Percentiles rank a stretch among this genome's conserved stretches.
Conservation (phyloP, 176 grass and related monocot species). For the Thalia dealbata region DNA sequence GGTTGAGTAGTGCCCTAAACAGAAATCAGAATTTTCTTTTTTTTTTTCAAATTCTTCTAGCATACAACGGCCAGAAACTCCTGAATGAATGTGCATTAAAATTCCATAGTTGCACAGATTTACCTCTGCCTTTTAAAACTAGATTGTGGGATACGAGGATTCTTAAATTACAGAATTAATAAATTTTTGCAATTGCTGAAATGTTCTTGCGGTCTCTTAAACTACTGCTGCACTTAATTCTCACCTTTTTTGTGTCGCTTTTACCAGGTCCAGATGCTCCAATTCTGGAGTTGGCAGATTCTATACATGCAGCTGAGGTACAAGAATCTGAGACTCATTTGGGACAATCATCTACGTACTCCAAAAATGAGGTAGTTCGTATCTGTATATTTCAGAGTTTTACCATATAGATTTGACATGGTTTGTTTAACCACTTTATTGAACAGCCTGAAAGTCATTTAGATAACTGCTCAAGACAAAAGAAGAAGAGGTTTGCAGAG, state of each 20-base stretch:
- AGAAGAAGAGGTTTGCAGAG: conserved; percentile 29
- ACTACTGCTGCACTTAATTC: conserved; percentile 10
- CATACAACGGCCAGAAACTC: neutral
- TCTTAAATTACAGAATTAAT: neutral
- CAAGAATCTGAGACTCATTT: conserved; percentile 15
- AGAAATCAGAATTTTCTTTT: neutral
- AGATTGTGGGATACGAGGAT: neutral
- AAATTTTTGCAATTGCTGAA: neutral
- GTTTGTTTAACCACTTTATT: neutral
- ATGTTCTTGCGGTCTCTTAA: neutral
- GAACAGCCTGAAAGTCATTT: neutral
- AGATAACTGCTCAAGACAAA: neutral
- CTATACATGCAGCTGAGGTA: conserved; percentile 57
- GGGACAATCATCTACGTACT: conserved; percentile 7
- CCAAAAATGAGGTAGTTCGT: conserved; percentile 39
- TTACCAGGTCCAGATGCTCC: conserved; percentile 53
- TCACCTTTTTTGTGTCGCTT: conserved; percentile 10
- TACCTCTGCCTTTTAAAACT: no score
- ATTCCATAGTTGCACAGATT: neutral
- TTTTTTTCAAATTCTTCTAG: no score
- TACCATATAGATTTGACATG: neutral
- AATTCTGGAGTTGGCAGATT: conserved; percentile 48
- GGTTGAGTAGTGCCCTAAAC: neutral
- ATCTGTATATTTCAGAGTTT: conserved; percentile 1
- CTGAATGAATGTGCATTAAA: neutral